Evolutionary conservation across 345 rosid species (phyloP).

Genomic region (Viola odorata): DNA sequence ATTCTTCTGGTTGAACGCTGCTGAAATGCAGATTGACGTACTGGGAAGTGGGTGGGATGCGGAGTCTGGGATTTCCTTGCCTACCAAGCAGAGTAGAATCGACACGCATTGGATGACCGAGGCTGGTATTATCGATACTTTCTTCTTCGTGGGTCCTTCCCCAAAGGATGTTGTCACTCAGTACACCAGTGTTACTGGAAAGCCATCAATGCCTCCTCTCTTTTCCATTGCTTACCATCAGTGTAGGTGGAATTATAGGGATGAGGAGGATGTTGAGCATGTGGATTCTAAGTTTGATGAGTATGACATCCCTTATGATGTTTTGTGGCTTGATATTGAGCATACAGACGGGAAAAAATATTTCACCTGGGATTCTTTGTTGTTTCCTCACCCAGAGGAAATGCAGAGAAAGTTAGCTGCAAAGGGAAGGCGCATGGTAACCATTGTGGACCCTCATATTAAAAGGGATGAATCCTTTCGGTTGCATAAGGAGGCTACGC

Average conservation of each 20-base stretch:
- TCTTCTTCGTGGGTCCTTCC: constrained; percentile 83
- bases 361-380: constrained; percentile 80
- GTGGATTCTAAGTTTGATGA: constrained; percentile 95
- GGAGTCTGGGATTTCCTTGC: constrained; percentile 56
- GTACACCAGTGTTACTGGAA: constrained; percentile 74
- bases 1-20: constrained; percentile 96
- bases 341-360: constrained; percentile 93
- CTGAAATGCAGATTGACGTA: constrained; percentile 99
- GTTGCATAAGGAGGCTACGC: constrained; percentile 80
- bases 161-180: constrained; percentile 92
- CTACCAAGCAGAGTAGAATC: constrained; percentile 51
- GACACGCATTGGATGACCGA: constrained; percentile 98
- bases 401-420: constrained; percentile 87
- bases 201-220: constrained; percentile 83
- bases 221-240: constrained; percentile 94
- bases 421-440: constrained; percentile 94
- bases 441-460: constrained; percentile 97
- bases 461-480: constrained; percentile 76
- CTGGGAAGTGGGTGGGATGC: constrained; percentile 87
- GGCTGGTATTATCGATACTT: constrained; percentile 92
- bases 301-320: constrained; percentile 93
- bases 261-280: constrained; percentile 95
- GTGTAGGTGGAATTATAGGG: constrained; percentile 97
- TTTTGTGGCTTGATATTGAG: constrained; percentile 96
- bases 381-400: constrained; percentile 86